A percentile compares a stretch with the other conserved stretches of the same genome.
Conservation (phyloP, 768 basidiomycete species). For the Tylopilus intermedius region DNA sequence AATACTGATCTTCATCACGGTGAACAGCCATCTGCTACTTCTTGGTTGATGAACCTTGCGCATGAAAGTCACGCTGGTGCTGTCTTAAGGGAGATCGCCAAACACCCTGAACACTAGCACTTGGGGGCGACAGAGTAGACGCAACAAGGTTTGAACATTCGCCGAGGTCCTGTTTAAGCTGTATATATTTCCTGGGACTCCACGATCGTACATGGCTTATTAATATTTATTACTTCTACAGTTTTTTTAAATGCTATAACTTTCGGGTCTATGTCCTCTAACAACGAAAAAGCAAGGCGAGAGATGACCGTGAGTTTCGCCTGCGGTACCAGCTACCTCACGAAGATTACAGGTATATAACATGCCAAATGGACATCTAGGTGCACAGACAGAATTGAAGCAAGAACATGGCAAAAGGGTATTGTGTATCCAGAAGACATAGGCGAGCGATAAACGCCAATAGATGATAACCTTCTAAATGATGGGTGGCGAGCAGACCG, state of each 20-base stretch:
- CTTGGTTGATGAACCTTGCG: constrained; percentile 23
- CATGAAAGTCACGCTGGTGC: constrained; percentile 24
- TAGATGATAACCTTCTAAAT: background rate
- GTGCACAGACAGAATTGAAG: background rate
- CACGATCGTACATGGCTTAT: background rate
- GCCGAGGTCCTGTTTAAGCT: background rate
- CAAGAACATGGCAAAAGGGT: background rate
- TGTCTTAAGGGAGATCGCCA: constrained; percentile 20
- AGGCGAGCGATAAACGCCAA: background rate
- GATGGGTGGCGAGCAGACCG: background rate
- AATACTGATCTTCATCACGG: constrained; percentile 6
- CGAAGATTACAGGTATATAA: background rate
- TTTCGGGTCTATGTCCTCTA: background rate
- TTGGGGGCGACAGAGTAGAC: background rate
- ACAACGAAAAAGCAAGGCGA: background rate
- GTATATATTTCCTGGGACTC: background rate
- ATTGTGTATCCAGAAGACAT: background rate
- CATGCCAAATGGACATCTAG: background rate
- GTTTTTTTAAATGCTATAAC: background rate
- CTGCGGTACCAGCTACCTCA: background rate
- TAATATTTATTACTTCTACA: background rate
- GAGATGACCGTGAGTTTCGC: background rate
- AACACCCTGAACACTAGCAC: background rate
- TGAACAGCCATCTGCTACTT: constrained; percentile 15
- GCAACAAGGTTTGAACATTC: background rate